Evolutionary conservation across 73 alveolate species (phyloP).

Genomic region (Paramecium bursaria): DNA sequence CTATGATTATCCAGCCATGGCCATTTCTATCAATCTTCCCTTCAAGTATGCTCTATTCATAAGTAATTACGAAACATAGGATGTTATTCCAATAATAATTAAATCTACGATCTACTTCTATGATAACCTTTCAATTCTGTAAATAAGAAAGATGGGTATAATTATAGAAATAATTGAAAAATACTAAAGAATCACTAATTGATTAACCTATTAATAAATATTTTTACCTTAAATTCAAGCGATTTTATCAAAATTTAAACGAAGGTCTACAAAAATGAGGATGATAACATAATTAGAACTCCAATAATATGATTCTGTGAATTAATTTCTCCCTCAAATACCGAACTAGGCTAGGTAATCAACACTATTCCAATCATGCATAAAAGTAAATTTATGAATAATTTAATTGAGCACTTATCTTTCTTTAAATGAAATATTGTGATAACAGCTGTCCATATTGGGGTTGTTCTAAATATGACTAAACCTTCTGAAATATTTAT

Average conservation of each 20-base stretch:
- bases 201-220: not conserved
- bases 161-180: slow-evolving; percentile 8
- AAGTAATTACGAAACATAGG: not conserved
- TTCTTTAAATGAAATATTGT: slow-evolving; percentile 1
- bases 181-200: slow-evolving; percentile 34
- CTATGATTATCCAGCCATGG: slow-evolving; percentile 11
- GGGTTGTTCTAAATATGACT: slow-evolving; percentile 35
- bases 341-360: slow-evolving; percentile 25
- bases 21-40: slow-evolving; percentile 1
- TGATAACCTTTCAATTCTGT: not conserved
- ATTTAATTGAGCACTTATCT: not conserved
- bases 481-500: slow-evolving; percentile 24
- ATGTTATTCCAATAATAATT: not conserved
- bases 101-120: not conserved
- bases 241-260: slow-evolving; percentile 15
- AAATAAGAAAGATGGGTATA: not conserved
- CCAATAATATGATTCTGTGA: not conserved
- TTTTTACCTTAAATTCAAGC: not conserved
- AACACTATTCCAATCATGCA: slow-evolving; percentile 30
- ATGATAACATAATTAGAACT: not conserved
- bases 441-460: slow-evolving; percentile 39
- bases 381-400: not conserved
- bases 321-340: not conserved
- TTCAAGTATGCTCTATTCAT: slow-evolving; percentile 52
- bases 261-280: not conserved